Evolutionary conservation across 2,329 filamentous ascomycete species (phyloP).

Genomic region (Diaporthe citrichinensis): DNA sequence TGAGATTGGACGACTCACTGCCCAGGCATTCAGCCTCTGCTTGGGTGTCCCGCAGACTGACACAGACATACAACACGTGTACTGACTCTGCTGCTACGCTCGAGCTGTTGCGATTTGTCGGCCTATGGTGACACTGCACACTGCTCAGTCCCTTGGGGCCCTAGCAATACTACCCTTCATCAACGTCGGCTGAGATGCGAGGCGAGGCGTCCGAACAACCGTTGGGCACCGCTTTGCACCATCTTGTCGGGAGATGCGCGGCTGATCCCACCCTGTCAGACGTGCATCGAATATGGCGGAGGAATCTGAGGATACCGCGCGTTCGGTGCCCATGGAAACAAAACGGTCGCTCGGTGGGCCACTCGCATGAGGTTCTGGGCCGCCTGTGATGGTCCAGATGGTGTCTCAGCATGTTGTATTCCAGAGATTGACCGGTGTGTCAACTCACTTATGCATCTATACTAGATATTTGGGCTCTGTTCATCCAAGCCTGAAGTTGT

Average conservation of each 20-base stretch:
- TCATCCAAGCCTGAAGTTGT: neutral
- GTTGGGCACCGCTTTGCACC: neutral
- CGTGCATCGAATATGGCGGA: neutral
- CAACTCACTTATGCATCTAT: neutral
- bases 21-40: neutral
- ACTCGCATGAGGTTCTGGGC: neutral
- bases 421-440: neutral
- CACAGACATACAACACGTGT: slow-evolving; percentile 1
- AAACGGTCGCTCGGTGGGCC: neutral
- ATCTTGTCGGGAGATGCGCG: neutral
- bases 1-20: neutral
- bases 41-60: neutral
- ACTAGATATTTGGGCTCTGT: neutral
- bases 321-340: neutral
- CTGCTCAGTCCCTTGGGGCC: neutral
- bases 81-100: slow-evolving; percentile 11
- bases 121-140: slow-evolving; percentile 12
- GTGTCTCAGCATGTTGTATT: slow-evolving; percentile 21
- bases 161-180: neutral
- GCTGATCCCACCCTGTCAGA: slow-evolving; percentile 5
- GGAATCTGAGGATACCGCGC: neutral
- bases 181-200: neutral
- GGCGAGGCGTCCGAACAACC: slow-evolving; percentile 16
- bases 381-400: neutral
- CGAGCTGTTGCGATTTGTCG: slow-evolving; percentile 24